A percentile compares a stretch with the other conserved stretches of the same genome.
phyloP scores from a whole-genome alignment of 2,329 filamentous ascomycete genomes.

The Eutypa lata region DNA sequence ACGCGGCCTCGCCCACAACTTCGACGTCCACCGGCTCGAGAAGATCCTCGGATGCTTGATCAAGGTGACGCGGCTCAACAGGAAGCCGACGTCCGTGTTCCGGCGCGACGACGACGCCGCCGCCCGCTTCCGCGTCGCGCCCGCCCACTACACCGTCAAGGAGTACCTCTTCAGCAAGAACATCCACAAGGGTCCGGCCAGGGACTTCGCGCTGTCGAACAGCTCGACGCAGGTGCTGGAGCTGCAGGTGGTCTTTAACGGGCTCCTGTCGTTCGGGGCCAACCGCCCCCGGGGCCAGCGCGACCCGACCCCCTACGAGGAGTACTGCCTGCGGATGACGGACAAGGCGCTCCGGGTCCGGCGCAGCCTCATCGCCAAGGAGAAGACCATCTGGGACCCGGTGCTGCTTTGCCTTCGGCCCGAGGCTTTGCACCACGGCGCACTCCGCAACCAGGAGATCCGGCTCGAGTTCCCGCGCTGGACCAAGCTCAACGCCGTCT shows the following conservation, averaged over 20 bases:
- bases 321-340: conserved; percentile 14
- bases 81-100: conserved; percentile 4
- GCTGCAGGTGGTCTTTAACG: conserved; percentile 14
- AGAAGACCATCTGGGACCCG: conserved; percentile 5
- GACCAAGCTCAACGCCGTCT: conserved; percentile 4
- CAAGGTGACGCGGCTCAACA: conserved; percentile 10
- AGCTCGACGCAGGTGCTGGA: conserved; percentile 6
- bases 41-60: conserved; percentile 22
- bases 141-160: conserved; percentile 26
- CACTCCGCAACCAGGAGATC: background rate
- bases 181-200: conserved; percentile 11
- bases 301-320: conserved; percentile 10
- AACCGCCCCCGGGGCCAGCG: background rate
- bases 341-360: conserved; percentile 4
- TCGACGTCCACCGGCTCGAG: conserved; percentile 10
- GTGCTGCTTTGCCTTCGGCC: conserved; percentile 11
- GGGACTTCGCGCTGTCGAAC: conserved; percentile 19
- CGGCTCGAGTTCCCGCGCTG: conserved; percentile 6
- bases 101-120: conserved; percentile 9
- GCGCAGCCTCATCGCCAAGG: conserved; percentile 4
- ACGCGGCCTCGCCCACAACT: conserved; percentile 12
- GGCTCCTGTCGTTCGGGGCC: conserved; percentile 11
- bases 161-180: conserved; percentile 20
- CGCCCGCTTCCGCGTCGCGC: conserved; percentile 10
- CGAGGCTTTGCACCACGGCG: conserved; percentile 2